Base-by-base conservation (phyloP, 176 grass and related monocot species). In the sorghum (Sorghum bicolor) region DNA sequence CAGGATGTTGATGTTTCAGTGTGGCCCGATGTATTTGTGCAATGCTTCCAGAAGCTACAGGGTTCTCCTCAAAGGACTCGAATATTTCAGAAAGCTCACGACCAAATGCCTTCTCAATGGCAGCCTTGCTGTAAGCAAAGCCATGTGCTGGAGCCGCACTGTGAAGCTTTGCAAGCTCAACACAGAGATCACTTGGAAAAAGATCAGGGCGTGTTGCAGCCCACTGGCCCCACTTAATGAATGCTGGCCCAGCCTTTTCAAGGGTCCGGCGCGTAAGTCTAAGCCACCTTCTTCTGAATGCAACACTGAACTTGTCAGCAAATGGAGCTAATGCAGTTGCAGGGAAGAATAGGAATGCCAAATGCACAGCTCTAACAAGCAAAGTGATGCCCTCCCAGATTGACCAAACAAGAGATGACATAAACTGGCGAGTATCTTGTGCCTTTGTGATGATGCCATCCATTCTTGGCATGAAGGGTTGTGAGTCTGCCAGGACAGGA, bases 201-300 rank as follows among this genome's bases (percentile, higher is more conserved):
- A 98, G 89, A 76, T 98, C 95, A 25, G 95, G 95, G 4, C 95
- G 86, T 52, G 95, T 98, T 52, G 95, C 95, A 81, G 92, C 95
- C 95, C 95, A 98, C 87, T 98, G 95, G 66, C 95, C 95, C 95
- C 95, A 98, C 78, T 98, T 98, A 84, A 98, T 98, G 81, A 95
- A 98, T 32, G 95, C 95, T 60, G 95, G 95, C 7, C 95, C 95
- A 9, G 90, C 95, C 80, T 81, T 98, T 83, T 98, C 95, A 5
- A 98, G 88, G 66, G 92, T 92, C 40, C 6, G 75, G 14, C 92
- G 90, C 38, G 95, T 91, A 72, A 94, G 83, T 24, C 30, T 32
- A 81, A 98, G 86, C 95, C 95, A 98, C 79, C 73, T 86, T 87
- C 81, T 98, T 73, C 92, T 92, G 38, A 93, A 98, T 32, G 75